A percentile compares a stretch with the other conserved stretches of the same genome.
These are phyloP conservation scores for Polychaeton citri DNA, from an alignment of 2,329 filamentous ascomycete genomes.

Conservation along the genomic window DNA sequence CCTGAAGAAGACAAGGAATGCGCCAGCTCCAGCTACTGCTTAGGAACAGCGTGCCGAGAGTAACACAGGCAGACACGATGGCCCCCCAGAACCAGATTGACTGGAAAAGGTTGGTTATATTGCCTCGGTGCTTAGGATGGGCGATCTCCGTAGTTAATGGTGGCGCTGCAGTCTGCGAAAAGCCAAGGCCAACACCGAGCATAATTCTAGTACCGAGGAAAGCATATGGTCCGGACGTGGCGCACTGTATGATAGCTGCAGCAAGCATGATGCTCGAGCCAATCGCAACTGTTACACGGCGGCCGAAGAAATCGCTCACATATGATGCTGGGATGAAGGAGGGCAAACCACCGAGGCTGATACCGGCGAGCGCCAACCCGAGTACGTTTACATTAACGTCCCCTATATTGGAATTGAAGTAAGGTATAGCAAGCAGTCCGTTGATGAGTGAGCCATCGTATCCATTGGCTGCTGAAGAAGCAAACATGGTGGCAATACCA, in stretches of 20 bases:
- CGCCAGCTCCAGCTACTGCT: conserved; percentile 14
- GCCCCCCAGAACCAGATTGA: conserved; percentile 12
- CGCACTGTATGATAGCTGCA: conserved; percentile 3
- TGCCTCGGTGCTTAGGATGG: conserved; percentile 10
- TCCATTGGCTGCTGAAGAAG: conserved; percentile 14
- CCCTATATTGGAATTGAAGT: conserved; percentile 14
- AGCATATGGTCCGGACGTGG: conserved; percentile 13
- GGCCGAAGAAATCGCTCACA: conserved; percentile 14
- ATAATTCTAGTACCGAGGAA: conserved; percentile 12
- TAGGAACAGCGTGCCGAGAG: conserved; percentile 11
- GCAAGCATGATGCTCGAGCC: conserved; percentile 3
- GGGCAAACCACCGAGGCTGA: conserved; percentile 13
- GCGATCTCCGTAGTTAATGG: conserved; percentile 9
- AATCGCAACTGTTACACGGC: conserved; percentile 11
- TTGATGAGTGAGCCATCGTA: conserved; percentile 19
- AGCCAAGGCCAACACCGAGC: conserved; percentile 8
- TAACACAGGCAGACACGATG: conserved; percentile 12
- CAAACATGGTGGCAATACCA: conserved; percentile 9
- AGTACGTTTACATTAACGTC: conserved; percentile 14
- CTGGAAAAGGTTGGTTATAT: conserved; percentile 10
- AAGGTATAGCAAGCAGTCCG: conserved; percentile 14
- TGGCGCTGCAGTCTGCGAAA: conserved; percentile 6
- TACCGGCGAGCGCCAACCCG: conserved; percentile 14
- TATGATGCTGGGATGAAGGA: conserved; percentile 13
- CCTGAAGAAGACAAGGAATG: conserved; percentile 13